phyloP scores from a whole-genome alignment of 805 yeast genomes.

The Monosporozyma servazzii region DNA sequence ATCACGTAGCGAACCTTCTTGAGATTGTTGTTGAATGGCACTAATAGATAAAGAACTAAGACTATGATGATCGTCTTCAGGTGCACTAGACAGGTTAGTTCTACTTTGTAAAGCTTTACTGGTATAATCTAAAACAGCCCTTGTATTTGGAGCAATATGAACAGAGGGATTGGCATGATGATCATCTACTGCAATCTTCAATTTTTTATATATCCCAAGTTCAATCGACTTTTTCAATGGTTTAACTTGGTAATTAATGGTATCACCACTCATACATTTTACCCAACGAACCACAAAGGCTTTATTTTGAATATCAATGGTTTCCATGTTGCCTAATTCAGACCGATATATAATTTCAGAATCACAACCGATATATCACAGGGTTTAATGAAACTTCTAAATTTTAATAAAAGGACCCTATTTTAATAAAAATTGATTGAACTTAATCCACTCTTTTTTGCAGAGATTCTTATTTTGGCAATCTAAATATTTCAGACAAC shows the following conservation, averaged over 20 bases:
- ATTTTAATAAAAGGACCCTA: neutral
- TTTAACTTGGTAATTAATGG: conserved; percentile 69
- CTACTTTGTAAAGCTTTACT: conserved; percentile 15
- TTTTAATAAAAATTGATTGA: neutral
- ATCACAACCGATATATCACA: neutral
- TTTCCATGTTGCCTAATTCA: conserved; percentile 49
- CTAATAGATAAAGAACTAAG: conserved; percentile 5
- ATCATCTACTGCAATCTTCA: conserved; percentile 17
- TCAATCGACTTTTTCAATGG: conserved; percentile 61
- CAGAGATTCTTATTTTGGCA: too few relatives aligned
- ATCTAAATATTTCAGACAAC: too few relatives aligned
- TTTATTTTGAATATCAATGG: conserved; percentile 81
- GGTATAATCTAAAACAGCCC: conserved; percentile 20
- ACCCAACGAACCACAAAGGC: conserved; percentile 91
- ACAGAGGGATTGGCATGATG: conserved; percentile 11
- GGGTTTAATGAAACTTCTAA: neutral
- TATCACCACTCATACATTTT: conserved; percentile 55
- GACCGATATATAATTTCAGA: neutral
- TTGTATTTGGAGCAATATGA: conserved; percentile 28
- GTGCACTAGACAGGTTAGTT: conserved; percentile 10
- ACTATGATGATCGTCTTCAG: neutral
- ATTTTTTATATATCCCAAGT: conserved; percentile 30
- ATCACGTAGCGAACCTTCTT: conserved; percentile 43
- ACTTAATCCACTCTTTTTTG: neutral
- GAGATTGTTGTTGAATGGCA: conserved; percentile 30